A percentile compares a stretch with the other conserved stretches of the same genome.
phyloP scores from a whole-genome alignment of 768 basidiomycete genomes.

The Russula abietina region DNA sequence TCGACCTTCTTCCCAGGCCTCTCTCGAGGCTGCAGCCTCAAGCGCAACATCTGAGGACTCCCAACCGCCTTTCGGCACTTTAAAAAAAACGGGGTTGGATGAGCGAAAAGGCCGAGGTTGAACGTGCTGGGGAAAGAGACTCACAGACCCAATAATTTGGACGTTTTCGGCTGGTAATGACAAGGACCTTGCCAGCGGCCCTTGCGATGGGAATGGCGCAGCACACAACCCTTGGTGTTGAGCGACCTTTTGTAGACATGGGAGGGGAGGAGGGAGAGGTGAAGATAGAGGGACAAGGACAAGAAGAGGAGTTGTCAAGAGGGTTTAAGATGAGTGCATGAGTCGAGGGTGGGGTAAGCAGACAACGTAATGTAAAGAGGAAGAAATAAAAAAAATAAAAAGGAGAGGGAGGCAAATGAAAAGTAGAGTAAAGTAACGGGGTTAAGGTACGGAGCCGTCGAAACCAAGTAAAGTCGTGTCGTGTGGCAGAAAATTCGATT shows the following conservation, averaged over 20 bases:
- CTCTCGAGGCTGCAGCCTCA: slow-evolving; percentile 84
- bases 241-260: slow-evolving; percentile 58
- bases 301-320: slow-evolving; percentile 1
- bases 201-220: slow-evolving; percentile 82
- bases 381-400: background rate
- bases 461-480: slow-evolving; percentile 15
- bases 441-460: slow-evolving; percentile 9
- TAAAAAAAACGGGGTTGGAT: slow-evolving; percentile 5
- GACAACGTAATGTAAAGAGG: slow-evolving; percentile 10
- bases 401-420: background rate
- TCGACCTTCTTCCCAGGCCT: slow-evolving; percentile 96
- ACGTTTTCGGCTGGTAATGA: slow-evolving; percentile 80
- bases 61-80: slow-evolving; percentile 81
- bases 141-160: slow-evolving; percentile 83
- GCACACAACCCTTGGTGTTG: slow-evolving; percentile 80
- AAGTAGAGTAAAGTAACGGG: background rate
- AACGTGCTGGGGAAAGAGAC: slow-evolving; percentile 34
- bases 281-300: background rate
- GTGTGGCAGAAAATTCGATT: slow-evolving; percentile 36
- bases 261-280: slow-evolving; percentile 5
- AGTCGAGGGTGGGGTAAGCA: slow-evolving; percentile 12
- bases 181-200: slow-evolving; percentile 68
- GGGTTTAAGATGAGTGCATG: slow-evolving; percentile 24
- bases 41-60: slow-evolving; percentile 74
- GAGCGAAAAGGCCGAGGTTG: slow-evolving; percentile 4